A percentile compares a stretch with the other conserved stretches of the same genome.
These are phyloP conservation scores for Chiua virens DNA, from an alignment of 768 basidiomycete genomes.

Conservation along the genomic window DNA sequence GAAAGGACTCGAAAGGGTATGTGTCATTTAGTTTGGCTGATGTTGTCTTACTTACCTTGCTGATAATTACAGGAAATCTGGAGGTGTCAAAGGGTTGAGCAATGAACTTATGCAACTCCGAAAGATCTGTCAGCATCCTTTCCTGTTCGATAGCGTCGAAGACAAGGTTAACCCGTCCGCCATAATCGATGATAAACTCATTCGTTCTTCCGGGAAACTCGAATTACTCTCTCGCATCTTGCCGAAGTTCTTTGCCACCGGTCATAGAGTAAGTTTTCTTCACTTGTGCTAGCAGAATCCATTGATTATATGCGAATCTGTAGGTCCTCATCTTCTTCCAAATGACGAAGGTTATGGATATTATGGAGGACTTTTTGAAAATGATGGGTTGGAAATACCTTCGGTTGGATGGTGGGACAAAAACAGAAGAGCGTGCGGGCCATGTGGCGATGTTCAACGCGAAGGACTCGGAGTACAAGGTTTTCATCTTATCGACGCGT, in stretches of 20 bases:
- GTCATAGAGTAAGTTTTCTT: constrained; percentile 68
- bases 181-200: constrained; percentile 78
- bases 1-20: constrained; percentile 73
- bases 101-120: constrained; percentile 98
- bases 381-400: constrained; percentile 85
- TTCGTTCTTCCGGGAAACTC: constrained; percentile 90
- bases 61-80: constrained; percentile 50
- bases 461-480: constrained; percentile 80
- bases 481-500: constrained; percentile 92
- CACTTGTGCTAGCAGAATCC: not conserved
- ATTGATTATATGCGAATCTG: constrained; percentile 1
- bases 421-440: constrained; percentile 90
- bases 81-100: constrained; percentile 84
- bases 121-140: constrained; percentile 98
- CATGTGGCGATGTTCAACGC: constrained; percentile 89
- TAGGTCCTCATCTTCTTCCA: constrained; percentile 99
- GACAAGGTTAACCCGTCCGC: constrained; percentile 87
- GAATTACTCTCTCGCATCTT: constrained; percentile 88
- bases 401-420: constrained; percentile 94
- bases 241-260: constrained; percentile 91
- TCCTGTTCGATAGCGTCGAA: constrained; percentile 93
- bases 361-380: constrained; percentile 94
- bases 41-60: not conserved
- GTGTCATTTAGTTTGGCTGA: constrained; percentile 19
- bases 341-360: constrained; percentile 99